These are phyloP conservation scores for Leishmania tarentolae DNA, from an alignment of 208 protist species.

Conservation along the genomic window DNA sequence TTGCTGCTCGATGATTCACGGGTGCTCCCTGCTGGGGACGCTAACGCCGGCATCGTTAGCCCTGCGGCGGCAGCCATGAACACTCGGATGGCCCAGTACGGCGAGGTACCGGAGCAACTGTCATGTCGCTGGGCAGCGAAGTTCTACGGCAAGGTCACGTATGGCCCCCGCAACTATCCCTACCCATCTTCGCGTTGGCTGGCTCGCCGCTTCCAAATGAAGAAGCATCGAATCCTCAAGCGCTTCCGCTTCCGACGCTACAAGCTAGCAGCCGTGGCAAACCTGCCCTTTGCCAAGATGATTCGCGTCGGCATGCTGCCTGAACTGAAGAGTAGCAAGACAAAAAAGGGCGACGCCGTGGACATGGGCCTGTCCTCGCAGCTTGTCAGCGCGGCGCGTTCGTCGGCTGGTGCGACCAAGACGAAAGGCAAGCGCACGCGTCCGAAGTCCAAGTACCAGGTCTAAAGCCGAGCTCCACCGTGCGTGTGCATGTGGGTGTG, in stretches of 20 bases:
- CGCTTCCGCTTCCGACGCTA: constrained; percentile 90
- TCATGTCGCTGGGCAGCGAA: constrained; percentile 81
- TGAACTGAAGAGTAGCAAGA: constrained; percentile 91
- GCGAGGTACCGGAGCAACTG: constrained; percentile 58
- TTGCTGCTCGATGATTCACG: constrained; percentile 28
- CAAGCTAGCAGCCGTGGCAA: constrained; percentile 89
- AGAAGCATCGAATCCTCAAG: constrained; percentile 90
- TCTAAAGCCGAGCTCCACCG: constrained; percentile 34
- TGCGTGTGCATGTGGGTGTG: constrained; percentile 3
- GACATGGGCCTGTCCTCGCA: constrained; percentile 70
- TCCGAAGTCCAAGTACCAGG: constrained; percentile 91
- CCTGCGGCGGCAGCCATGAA: background rate
- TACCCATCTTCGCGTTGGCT: constrained; percentile 89
- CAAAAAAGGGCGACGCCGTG: constrained; percentile 80
- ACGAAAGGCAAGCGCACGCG: constrained; percentile 65
- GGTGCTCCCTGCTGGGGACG: background rate
- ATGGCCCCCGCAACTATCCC: constrained; percentile 83
- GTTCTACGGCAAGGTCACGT: constrained; percentile 88
- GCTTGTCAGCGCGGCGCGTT: constrained; percentile 61
- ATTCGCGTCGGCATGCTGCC: constrained; percentile 92
- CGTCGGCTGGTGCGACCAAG: constrained; percentile 43
- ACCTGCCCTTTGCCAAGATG: constrained; percentile 91
- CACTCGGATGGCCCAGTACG: constrained; percentile 17
- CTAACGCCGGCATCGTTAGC: background rate
- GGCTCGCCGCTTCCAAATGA: constrained; percentile 88